A percentile compares a stretch with the other conserved stretches of the same genome.
These are phyloP conservation scores for Erythrobasidium hasegawianum DNA, from an alignment of 1,284 basidiomycete species.

Conservation along the genomic window DNA sequence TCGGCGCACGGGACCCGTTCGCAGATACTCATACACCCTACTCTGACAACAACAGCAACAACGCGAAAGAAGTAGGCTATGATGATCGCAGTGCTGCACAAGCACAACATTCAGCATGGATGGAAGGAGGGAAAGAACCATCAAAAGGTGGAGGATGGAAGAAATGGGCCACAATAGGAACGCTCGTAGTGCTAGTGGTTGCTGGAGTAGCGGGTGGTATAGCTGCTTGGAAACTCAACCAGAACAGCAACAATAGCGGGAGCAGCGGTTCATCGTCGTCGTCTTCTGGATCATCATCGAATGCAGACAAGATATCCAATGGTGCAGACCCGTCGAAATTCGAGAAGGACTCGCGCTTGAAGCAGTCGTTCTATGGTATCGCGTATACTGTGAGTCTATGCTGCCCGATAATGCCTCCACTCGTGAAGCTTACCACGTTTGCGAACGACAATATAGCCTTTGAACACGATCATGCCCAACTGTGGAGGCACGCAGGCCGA, in stretches of 20 bases:
- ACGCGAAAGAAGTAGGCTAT: not conserved
- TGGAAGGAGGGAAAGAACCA: conserved; percentile 30
- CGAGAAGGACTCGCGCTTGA: conserved; percentile 59
- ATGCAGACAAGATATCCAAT: not conserved
- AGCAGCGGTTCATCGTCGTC: not conserved
- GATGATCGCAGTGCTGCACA: not conserved
- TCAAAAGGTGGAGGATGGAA: conserved; percentile 4
- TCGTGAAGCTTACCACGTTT: no score
- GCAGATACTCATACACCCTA: not conserved
- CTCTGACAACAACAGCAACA: no score
- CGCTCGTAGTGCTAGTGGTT: conserved; percentile 8
- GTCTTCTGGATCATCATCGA: not conserved
- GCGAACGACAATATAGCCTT: no score
- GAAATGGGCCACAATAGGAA: conserved; percentile 24
- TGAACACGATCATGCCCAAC: conserved; percentile 35
- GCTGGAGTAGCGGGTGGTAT: conserved; percentile 31
- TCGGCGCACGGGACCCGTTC: conserved; percentile 1
- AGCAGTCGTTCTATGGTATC: conserved; percentile 66
- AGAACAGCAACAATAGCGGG: conserved; percentile 1
- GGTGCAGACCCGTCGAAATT: conserved; percentile 62
- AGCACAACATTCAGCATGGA: conserved; percentile 17
- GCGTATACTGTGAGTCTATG: conserved; percentile 62
- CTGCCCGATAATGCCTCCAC: no score
- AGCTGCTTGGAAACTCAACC: conserved; percentile 19
- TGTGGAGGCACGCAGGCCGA: conserved; percentile 48